Evolutionary conservation across 2,329 filamentous ascomycete species (phyloP).

Genomic region (Fusarium luffae): DNA sequence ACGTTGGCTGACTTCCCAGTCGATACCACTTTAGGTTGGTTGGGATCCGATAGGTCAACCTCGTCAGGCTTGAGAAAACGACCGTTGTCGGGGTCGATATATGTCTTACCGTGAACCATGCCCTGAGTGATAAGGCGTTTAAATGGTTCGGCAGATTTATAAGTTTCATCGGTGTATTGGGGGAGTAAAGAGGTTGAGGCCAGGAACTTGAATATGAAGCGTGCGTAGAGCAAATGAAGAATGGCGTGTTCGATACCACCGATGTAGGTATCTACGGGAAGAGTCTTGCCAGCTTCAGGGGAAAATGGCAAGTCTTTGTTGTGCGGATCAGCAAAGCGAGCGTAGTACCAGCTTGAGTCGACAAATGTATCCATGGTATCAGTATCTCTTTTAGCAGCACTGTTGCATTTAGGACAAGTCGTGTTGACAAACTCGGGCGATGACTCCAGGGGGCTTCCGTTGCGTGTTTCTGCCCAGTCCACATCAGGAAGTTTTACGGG

Average conservation of each 20-base stretch:
- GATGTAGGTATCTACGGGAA: conserved; percentile 89
- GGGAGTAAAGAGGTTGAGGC: conserved; percentile 65
- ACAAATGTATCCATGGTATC: conserved; percentile 98
- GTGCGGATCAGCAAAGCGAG: conserved; percentile 79
- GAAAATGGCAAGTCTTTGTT: conserved; percentile 73
- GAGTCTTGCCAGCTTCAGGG: conserved; percentile 64
- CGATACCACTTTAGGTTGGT: conserved; percentile 68
- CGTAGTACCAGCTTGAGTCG: conserved; percentile 94
- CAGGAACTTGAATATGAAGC: conserved; percentile 91
- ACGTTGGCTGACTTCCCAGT: conserved; percentile 69
- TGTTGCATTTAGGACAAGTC: conserved; percentile 77
- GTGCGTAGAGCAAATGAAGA: conserved; percentile 86
- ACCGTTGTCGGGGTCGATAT: conserved; percentile 77
- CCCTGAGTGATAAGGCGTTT: conserved; percentile 85
- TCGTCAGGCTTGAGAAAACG: conserved; percentile 82
- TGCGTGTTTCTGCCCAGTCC: conserved; percentile 74
- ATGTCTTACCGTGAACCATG: conserved; percentile 93
- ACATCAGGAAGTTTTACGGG: conserved; percentile 80
- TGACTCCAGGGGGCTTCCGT: conserved; percentile 80
- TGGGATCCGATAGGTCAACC: conserved; percentile 70
- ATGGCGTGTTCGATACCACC: conserved; percentile 93
- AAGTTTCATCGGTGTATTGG: conserved; percentile 48
- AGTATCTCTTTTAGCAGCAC: conserved; percentile 80
- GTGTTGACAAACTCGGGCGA: conserved; percentile 80
- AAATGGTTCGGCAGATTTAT: conserved; percentile 76